phyloP scores from a whole-genome alignment of 129 eudicot genomes.

The Solidago caesia region DNA sequence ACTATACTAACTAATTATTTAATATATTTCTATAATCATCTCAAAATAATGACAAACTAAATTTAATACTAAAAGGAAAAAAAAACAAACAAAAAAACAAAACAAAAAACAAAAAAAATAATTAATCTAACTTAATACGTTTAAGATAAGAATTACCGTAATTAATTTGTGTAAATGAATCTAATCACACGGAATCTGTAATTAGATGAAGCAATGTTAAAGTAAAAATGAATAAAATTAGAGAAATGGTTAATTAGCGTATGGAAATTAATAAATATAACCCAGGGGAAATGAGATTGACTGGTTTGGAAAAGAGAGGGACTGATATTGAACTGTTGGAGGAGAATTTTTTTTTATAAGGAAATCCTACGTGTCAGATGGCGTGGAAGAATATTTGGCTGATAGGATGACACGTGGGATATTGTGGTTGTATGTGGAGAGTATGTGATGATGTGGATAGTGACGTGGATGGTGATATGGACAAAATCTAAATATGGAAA shows the following conservation, averaged over 20 bases:
- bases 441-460: background rate
- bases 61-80: background rate
- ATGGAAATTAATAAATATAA: constrained; percentile 14
- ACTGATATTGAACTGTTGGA: background rate
- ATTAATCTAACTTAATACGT: constrained; percentile 15
- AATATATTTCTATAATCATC: too few species aligned
- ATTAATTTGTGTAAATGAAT: background rate
- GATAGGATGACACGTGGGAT: constrained; percentile 24
- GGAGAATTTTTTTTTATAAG: constrained; percentile 3
- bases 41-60: too few species aligned
- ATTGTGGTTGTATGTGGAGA: background rate
- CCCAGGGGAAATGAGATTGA: constrained; percentile 22
- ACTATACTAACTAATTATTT: too few species aligned
- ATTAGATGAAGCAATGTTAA: constrained; percentile 9
- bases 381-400: constrained; percentile 39
- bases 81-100: too few species aligned
- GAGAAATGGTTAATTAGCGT: constrained; percentile 23
- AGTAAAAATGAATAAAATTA: background rate
- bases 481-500: constrained; percentile 33
- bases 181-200: background rate
- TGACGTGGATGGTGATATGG: constrained; percentile 34
- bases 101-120: constrained; percentile 3
- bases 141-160: constrained; percentile 24
- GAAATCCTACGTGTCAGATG: constrained; percentile 25
- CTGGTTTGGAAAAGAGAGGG: constrained; percentile 36